Base-by-base conservation (phyloP, 176 grass and related monocot species). In the Zea luxurians region DNA sequence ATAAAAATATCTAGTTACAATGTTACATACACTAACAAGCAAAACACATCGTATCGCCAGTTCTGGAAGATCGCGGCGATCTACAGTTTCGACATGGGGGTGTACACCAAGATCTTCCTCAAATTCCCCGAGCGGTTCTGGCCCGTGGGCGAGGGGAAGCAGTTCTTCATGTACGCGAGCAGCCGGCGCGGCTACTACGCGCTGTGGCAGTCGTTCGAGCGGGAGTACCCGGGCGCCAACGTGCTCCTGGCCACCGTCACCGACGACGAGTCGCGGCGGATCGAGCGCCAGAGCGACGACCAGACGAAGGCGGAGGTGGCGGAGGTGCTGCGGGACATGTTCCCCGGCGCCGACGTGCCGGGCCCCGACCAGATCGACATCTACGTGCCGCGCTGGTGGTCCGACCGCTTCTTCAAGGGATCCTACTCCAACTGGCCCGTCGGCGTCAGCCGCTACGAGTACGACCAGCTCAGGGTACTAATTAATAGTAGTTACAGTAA, bases 61-160 rank as follows among this genome's bases (percentile, higher is more conserved):
- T 66, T 66, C 64, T 79, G 83, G 83, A 94, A 94, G 77, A 63
- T 87, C 43, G 7, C 42, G 0, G 71, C 83, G 4, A 54, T 87
- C 9, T 89, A 92, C 60, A 76, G 71, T 5, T 89, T 91, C 53
- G 78, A 92, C 62, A 94, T 91, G 92, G 74, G 78, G 0, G 74
- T 87, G 8, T 95, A 95, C 73, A 95, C 92, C 73, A 95, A 95
- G 80, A 95, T 95, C 64, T 95, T 95, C 67, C 20, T 95, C n/a
- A 95, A 95, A 64, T 95, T 66, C 7, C 64, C 64, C 1, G 15
- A 7, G 7, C 7, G 21, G 3, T 66, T 66, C 38, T 66, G 64
- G 92, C 89, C 89, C 4, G 83, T 71, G 38, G 92, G 86, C 0
- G 55, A 76, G 16, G 89, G 91, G 5, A 93, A 83, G 6, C 74